Evolutionary conservation across 2,329 filamentous ascomycete species (phyloP), one percentile per base, ranked within the genome.

Genomic region (Talaromyces islandicus): DNA sequence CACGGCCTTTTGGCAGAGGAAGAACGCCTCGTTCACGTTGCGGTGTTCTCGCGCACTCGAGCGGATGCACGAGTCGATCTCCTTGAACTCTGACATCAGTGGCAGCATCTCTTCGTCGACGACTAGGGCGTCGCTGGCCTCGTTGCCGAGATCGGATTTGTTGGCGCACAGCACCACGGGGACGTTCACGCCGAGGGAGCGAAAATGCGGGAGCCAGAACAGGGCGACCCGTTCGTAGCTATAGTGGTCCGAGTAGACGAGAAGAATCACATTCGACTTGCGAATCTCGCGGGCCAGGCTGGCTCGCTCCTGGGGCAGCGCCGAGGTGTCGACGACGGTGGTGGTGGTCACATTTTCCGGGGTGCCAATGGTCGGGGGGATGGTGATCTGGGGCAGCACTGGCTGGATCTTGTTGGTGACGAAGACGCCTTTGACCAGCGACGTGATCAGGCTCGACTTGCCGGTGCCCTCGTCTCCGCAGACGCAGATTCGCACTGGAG

Each of bases 171-270:
- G 80, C 51, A 99, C 92, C 11, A 99, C 94, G 0, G 94, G 94
- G 24, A 99, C 92, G 72, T 99, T 99, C 71, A 99, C 94, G n/a
- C 94, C 94, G 43, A 99, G 84, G 4, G 92, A 96, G 63, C 94
- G 89, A 71, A 99, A 97, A 76, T 97, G 95, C 11, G 94, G 94
- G 85, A 99, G 89, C 94, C 94, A 99, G 76, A 97, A 99, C 52
- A 99, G 81, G 3, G 93, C 94, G 3, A 99, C 92, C 41, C 94
- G 84, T 73, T 99, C 94, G 78, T 97, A 99, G 82, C 92, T 97
- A 80, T 99, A 99, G 77, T 97, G 93, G 74, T 99, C 94, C 66
- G 92, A 92, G 75, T 99, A 99, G 58, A 99, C 92, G 50, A 99
- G 85, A 19, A 97, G 83, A 65, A 99, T 97, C 66, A 97, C 93